Percentiles rank a stretch among this genome's conserved stretches.
phyloP scores from a whole-genome alignment of 139 green algal species.

The Chlamydomonas sp. region DNA sequence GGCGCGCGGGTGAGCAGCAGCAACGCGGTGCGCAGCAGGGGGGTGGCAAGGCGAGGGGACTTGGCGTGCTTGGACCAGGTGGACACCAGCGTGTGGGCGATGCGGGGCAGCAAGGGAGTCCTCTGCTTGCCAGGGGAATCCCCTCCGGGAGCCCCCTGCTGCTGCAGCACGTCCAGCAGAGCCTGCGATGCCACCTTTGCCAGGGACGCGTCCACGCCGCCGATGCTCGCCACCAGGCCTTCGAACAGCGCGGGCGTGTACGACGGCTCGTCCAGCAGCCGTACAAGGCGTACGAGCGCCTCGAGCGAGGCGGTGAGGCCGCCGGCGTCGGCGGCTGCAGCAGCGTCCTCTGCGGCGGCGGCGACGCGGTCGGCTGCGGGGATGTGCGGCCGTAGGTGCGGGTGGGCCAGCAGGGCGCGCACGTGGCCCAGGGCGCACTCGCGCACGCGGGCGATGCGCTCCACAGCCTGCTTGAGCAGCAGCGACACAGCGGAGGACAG shows the following conservation, averaged over 20 bases:
- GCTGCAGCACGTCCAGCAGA: slow-evolving; percentile 55
- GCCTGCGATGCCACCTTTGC: slow-evolving; percentile 56
- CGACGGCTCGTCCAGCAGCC: background rate
- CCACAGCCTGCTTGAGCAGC: slow-evolving; percentile 81
- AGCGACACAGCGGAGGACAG: slow-evolving; percentile 30
- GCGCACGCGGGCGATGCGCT: slow-evolving; percentile 86
- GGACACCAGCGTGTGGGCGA: slow-evolving; percentile 36
- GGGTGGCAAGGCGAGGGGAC: slow-evolving; percentile 52
- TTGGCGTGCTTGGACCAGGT: slow-evolving; percentile 55
- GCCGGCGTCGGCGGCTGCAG: slow-evolving; percentile 7
- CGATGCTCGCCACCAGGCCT: slow-evolving; percentile 84
- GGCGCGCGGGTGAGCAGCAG: slow-evolving; percentile 61
- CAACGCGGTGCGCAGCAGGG: slow-evolving; percentile 65
- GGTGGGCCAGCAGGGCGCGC: slow-evolving; percentile 31
- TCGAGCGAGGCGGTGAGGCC: slow-evolving; percentile 7
- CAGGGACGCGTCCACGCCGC: slow-evolving; percentile 81
- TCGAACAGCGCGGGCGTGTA: slow-evolving; percentile 61
- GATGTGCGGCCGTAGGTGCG: background rate
- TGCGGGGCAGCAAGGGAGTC: slow-evolving; percentile 14
- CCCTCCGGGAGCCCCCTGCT: background rate
- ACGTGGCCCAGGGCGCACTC: slow-evolving; percentile 55
- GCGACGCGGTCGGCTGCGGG: slow-evolving; percentile 1
- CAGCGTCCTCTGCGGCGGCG: background rate
- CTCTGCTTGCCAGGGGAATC: background rate
- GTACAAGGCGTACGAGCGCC: background rate